Evolutionary conservation across 176 grass and related monocot species (phyloP).

Genomic region (Ampelocalamus luodianensis): DNA sequence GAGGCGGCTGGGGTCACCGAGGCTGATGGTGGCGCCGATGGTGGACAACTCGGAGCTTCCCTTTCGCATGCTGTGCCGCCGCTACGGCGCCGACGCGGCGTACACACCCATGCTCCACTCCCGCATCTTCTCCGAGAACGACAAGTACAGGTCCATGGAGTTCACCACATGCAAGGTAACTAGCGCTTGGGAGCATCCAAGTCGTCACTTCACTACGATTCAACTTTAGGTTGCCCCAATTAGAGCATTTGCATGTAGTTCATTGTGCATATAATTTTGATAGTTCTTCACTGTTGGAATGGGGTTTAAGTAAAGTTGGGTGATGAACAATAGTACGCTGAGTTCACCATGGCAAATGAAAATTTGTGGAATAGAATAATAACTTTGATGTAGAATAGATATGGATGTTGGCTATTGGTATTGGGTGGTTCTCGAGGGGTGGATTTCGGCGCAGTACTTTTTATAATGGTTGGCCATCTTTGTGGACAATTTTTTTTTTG

Average conservation of each 20-base stretch:
- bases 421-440: neutral
- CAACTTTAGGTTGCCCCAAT: too few relatives aligned
- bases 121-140: too few relatives aligned
- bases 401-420: neutral
- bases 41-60: too few relatives aligned
- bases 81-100: too few relatives aligned
- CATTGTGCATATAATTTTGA: neutral
- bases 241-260: neutral
- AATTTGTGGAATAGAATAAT: neutral
- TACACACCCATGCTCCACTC: too few relatives aligned
- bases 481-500: neutral
- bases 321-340: neutral
- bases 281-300: neutral
- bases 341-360: neutral
- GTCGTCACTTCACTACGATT: too few relatives aligned
- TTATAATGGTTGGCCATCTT: neutral
- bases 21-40: too few relatives aligned
- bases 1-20: too few relatives aligned
- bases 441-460: neutral
- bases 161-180: too few relatives aligned
- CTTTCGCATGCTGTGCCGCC: too few relatives aligned
- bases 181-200: too few relatives aligned
- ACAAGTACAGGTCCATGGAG: too few relatives aligned
- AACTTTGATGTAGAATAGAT: neutral
- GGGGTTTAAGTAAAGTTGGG: neutral